A percentile compares a stretch with the other conserved stretches of the same genome.
Conservation (phyloP, 1,284 basidiomycete species). For the Cryptococcus neoformans region DNA sequence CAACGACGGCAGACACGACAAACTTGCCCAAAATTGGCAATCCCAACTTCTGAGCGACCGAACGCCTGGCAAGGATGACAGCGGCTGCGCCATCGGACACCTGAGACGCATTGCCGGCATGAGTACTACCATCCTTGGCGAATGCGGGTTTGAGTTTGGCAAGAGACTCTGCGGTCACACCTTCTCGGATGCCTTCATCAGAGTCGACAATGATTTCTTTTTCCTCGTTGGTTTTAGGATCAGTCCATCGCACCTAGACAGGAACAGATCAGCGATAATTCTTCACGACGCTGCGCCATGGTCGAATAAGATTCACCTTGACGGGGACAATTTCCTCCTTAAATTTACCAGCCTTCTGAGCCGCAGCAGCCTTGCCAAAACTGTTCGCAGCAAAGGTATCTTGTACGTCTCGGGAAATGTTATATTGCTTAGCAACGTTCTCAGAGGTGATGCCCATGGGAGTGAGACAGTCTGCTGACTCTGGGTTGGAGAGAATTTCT, state of each 20-base stretch:
- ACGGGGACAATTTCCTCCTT: conserved; percentile 87
- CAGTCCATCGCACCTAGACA: conserved; percentile 61
- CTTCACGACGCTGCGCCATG: not conserved
- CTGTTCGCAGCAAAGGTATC: conserved; percentile 80
- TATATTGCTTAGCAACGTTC: conserved; percentile 83
- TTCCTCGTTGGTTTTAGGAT: conserved; percentile 83
- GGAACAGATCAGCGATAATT: not conserved
- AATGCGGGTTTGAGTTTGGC: conserved; percentile 94
- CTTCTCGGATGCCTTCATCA: conserved; percentile 91
- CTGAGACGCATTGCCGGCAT: conserved; percentile 89
- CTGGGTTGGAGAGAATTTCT: conserved; percentile 68
- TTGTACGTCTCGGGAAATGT: conserved; percentile 76
- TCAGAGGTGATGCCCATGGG: conserved; percentile 98
- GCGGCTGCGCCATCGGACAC: conserved; percentile 98
- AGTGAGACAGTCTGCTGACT: conserved; percentile 86
- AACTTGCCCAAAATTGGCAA: conserved; percentile 93
- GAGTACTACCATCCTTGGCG: conserved; percentile 80
- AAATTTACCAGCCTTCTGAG: conserved; percentile 88
- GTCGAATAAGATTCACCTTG: conserved; percentile 51
- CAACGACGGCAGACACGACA: conserved; percentile 70
- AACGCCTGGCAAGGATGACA: conserved; percentile 82
- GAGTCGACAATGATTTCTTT: conserved; percentile 72
- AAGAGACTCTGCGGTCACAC: conserved; percentile 83
- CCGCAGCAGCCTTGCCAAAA: conserved; percentile 76
- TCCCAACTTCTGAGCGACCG: conserved; percentile 80